These are phyloP conservation scores for Mrakia hoshinonis DNA, from an alignment of 768 basidiomycete genomes.

Conservation along the genomic window DNA sequence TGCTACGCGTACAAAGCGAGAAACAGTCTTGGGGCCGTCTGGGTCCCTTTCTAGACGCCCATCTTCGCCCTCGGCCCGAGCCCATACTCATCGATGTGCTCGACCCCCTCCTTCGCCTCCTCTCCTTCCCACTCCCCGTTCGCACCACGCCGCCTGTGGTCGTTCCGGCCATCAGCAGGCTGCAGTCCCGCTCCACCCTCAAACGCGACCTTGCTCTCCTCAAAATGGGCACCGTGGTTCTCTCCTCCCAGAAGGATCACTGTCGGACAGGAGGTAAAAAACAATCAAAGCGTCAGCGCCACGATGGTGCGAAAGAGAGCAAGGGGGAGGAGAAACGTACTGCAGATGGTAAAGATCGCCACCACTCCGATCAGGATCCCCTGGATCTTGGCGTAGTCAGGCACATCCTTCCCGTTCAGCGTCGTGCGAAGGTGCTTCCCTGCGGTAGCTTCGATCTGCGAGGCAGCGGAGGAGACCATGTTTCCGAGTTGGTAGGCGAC, in stretches of 20 bases:
- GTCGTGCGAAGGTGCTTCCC: conserved; percentile 54
- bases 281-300: neutral
- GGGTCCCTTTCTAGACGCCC: too few species aligned
- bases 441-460: conserved; percentile 69
- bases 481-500: conserved; percentile 58
- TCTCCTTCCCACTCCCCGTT: too few species aligned
- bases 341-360: conserved; percentile 39
- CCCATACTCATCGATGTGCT: too few species aligned
- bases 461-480: conserved; percentile 63
- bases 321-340: conserved; percentile 57
- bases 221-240: conserved; percentile 72
- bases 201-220: conserved; percentile 68
- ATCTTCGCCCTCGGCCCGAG: too few species aligned
- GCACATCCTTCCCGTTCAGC: conserved; percentile 44
- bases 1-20: too few species aligned
- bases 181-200: conserved; percentile 57
- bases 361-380: conserved; percentile 81
- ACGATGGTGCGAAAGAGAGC: neutral
- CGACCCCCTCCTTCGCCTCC: too few species aligned
- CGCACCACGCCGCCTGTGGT: too few species aligned
- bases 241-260: neutral
- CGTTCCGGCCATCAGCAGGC: neutral
- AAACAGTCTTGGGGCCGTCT: too few species aligned
- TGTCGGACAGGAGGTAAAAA: neutral
- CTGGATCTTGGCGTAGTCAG: conserved; percentile 65